A percentile compares a stretch with the other conserved stretches of the same genome.
Evolutionary conservation across 164 flowering plant genomes (phyloP).

Genomic region (Vitis vinifera): DNA sequence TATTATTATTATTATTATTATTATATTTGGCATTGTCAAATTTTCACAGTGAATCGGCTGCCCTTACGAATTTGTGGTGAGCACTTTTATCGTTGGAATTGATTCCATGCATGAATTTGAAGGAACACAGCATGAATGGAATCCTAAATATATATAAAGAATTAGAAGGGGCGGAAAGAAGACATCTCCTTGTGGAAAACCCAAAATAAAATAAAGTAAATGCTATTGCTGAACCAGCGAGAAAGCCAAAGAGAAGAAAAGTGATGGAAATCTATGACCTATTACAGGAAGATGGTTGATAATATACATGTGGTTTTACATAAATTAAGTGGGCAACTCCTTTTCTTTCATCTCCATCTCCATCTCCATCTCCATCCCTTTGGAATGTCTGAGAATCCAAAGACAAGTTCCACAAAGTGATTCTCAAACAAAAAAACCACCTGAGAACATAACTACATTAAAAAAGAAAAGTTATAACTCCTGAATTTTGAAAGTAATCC

Average conservation of each 20-base stretch:
- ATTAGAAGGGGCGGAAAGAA: too few relatives aligned
- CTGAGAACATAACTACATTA: neutral
- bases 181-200: too few relatives aligned
- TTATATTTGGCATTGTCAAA: too few relatives aligned
- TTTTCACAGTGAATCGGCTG: too few relatives aligned
- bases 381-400: constrained; percentile 1
- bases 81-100: too few relatives aligned
- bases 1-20: too few relatives aligned
- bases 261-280: neutral
- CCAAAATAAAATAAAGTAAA: too few relatives aligned
- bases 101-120: too few relatives aligned
- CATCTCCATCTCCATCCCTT: neutral
- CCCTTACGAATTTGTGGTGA: too few relatives aligned
- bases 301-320: constrained; percentile 4
- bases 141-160: too few relatives aligned
- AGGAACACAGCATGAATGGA: too few relatives aligned
- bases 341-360: neutral
- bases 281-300: neutral
- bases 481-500: constrained; percentile 55
- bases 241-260: neutral
- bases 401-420: neutral
- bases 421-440: neutral
- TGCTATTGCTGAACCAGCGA: neutral
- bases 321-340: neutral
- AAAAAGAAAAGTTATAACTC: constrained; percentile 20